Percentiles rank a stretch among this genome's conserved stretches.
Evolutionary conservation across 257 asterid species (phyloP).

Genomic region (Nyctanthes arbortristis): DNA sequence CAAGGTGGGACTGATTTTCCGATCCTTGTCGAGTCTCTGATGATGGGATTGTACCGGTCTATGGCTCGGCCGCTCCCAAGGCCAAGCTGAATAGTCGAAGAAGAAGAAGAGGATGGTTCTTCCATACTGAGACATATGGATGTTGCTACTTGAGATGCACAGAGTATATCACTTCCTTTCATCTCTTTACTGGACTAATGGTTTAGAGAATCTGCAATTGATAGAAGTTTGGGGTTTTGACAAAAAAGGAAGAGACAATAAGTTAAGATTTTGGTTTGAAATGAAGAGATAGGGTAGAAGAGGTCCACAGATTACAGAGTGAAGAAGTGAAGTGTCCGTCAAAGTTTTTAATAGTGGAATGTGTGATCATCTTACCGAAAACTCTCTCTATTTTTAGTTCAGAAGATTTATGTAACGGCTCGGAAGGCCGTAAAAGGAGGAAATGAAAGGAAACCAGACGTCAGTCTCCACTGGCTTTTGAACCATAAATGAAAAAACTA

Average conservation of each 20-base stretch:
- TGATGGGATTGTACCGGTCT: conserved; percentile 57
- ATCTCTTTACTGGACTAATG: background rate
- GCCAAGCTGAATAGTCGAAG: background rate
- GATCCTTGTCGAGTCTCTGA: conserved; percentile 42
- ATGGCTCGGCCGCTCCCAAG: conserved; percentile 12
- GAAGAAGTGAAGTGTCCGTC: too few relatives aligned
- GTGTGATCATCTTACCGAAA: too few relatives aligned
- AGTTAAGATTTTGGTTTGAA: background rate
- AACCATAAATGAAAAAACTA: too few relatives aligned
- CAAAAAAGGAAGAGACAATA: background rate
- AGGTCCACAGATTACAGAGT: background rate
- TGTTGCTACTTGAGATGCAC: background rate
- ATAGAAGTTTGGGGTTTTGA: too few relatives aligned
- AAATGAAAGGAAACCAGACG: too few relatives aligned
- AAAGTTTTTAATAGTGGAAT: too few relatives aligned
- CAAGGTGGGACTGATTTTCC: conserved; percentile 27
- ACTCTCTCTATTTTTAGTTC: too few relatives aligned
- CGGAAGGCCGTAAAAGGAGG: too few relatives aligned
- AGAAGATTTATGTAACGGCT: too few relatives aligned
- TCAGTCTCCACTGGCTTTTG: too few relatives aligned
- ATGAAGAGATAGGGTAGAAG: background rate
- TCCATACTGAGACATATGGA: background rate
- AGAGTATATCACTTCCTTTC: background rate
- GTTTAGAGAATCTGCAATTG: too few relatives aligned
- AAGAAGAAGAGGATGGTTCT: background rate